Base-by-base conservation (phyloP, 306 rosid species). In the Begonia peltatifolia region DNA sequence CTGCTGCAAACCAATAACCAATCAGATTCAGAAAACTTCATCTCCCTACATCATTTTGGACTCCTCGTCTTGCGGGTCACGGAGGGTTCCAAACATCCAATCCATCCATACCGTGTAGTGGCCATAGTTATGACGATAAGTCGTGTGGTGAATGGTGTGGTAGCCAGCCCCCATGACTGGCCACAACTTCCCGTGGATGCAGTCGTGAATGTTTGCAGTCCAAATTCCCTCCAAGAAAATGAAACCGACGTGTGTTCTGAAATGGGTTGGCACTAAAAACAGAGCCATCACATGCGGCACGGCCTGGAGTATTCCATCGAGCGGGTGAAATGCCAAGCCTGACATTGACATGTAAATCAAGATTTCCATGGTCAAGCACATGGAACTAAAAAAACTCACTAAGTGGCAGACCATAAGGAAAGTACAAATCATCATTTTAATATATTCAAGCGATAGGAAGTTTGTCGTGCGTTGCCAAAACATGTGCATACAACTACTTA, bases 111-210 rank as follows among this genome's bases (percentile, higher is more conserved):
- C 69, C 17, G 94, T 83, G 57, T 63, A 90, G 55, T 90, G 97
- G 41, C 97, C 97, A 0, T 90, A 90, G 71, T 90, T 90, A 48
- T 90, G 95, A 1, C 95, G 79, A 54, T 85, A 90, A 0, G 95
- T 90, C 2, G 95, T 90, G 13, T 90, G 97, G 71, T 90, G 97
- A 54, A 90, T 78, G 43, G 95, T 80, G 84, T 90, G 97, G 73
- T 83, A 85, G 58, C 97, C 95, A 56, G 97, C 95, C 61, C 97
- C 97, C 97, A 90, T 83, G 16, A 83, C 65, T 38, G 97, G 95
- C 97, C 97, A 90, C 49, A 80, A 2, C 36, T 78, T 84, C 38
- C 71, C 69, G n/a, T 90, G 80, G 61, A 90, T 78, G 74, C 95
- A 76, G 51, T 90, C 97, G 46, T 90, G 97, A 61, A 90, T 85